Evolutionary conservation across 257 asterid genomes (phyloP).

Genomic region (Nyctanthes arbortristis): DNA sequence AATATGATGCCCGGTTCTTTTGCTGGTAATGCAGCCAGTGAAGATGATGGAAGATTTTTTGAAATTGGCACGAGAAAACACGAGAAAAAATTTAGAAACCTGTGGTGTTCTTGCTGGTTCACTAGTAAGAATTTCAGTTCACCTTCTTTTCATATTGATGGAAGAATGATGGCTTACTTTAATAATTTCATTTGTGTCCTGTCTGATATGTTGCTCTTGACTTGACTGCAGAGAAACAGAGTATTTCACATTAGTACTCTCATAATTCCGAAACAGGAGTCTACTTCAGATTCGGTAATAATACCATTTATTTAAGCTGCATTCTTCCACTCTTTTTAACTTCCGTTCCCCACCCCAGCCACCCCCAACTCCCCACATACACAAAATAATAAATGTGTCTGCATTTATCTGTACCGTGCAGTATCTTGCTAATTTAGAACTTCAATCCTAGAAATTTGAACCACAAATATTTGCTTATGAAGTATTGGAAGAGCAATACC

Average conservation of each 20-base stretch:
- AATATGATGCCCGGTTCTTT: slow-evolving; percentile 8
- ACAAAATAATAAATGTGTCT: too few species aligned
- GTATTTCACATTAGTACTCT: slow-evolving; percentile 53
- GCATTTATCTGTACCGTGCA: neutral
- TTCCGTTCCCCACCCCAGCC: neutral
- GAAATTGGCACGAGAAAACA: slow-evolving; percentile 51
- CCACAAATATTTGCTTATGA: neutral
- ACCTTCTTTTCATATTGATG: neutral
- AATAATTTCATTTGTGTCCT: neutral
- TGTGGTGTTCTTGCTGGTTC: slow-evolving; percentile 68
- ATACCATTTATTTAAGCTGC: slow-evolving; percentile 10
- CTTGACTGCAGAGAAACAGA: slow-evolving; percentile 47
- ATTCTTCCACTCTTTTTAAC: slow-evolving; percentile 13
- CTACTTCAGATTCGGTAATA: slow-evolving; percentile 63
- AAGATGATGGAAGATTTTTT: slow-evolving; percentile 58
- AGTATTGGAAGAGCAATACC: neutral
- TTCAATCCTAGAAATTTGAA: neutral
- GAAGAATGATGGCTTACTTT: slow-evolving; percentile 12
- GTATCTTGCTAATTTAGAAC: neutral
- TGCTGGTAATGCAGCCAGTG: slow-evolving; percentile 39
- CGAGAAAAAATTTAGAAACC: slow-evolving; percentile 49
- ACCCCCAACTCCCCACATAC: neutral
- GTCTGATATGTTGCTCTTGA: slow-evolving; percentile 22
- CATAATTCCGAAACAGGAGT: slow-evolving; percentile 63
- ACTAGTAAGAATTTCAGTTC: slow-evolving; percentile 32